Conservation (phyloP, 345 rosid genomes). For the Salix viminalis region DNA sequence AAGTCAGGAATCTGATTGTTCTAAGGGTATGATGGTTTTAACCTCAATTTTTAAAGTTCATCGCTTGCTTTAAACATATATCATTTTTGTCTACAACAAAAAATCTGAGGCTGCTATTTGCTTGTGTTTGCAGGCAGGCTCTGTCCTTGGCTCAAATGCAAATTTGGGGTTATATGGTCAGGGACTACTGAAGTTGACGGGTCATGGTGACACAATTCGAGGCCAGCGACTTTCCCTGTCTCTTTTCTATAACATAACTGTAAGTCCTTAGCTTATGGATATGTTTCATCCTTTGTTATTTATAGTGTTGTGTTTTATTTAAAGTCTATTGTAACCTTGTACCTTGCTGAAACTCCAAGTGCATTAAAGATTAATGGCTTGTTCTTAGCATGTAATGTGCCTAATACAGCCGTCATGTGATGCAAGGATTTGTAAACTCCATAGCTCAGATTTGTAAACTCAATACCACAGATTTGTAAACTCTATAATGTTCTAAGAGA, state of each 20-base stretch:
- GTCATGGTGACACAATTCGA: slow-evolving; percentile 85
- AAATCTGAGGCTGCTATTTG: slow-evolving; percentile 10
- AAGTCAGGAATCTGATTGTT: slow-evolving; percentile 94
- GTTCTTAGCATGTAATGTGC: background rate
- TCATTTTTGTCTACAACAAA: slow-evolving; percentile 5
- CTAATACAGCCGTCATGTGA: background rate
- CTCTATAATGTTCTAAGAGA: background rate
- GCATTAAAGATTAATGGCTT: background rate
- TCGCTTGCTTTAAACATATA: background rate
- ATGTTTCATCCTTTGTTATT: slow-evolving; percentile 8
- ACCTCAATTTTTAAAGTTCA: background rate
- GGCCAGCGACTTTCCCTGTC: slow-evolving; percentile 93
- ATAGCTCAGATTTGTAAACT: background rate
- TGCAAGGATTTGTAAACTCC: background rate
- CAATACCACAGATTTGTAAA: background rate
- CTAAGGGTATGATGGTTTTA: slow-evolving; percentile 59
- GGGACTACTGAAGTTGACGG: slow-evolving; percentile 73
- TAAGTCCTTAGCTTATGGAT: slow-evolving; percentile 36
- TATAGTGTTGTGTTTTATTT: slow-evolving; percentile 1
- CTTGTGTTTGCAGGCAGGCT: slow-evolving; percentile 60
- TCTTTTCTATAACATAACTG: slow-evolving; percentile 90
- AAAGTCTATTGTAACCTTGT: background rate
- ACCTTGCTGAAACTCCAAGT: background rate
- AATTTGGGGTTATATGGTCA: slow-evolving; percentile 92
- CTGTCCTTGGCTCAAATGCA: slow-evolving; percentile 76